phyloP scores from a whole-genome alignment of 495 filamentous ascomycete genomes.

The Copromyces sp. region DNA sequence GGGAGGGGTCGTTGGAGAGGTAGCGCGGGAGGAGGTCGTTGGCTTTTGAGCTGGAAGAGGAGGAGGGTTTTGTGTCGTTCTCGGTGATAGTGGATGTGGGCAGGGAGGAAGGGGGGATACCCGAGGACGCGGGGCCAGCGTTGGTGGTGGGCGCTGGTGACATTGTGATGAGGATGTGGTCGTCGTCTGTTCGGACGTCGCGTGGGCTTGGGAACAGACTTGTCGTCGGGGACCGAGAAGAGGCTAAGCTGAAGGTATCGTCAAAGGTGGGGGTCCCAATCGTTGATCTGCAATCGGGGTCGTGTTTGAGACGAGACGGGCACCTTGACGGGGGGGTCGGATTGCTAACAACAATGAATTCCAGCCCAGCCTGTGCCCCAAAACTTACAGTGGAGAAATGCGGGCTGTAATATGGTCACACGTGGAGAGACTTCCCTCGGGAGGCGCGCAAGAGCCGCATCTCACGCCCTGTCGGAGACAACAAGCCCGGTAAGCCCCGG shows the following conservation, averaged over 20 bases:
- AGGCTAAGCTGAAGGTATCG: background rate
- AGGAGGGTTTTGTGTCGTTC: slow-evolving; percentile 2
- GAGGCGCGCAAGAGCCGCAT: background rate
- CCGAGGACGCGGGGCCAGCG: slow-evolving; percentile 1
- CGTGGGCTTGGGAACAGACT: background rate
- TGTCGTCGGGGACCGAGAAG: background rate
- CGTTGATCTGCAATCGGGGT: background rate
- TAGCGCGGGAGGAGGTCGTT: slow-evolving; percentile 16
- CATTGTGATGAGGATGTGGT: background rate
- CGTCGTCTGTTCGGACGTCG: background rate
- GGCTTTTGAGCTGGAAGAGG: background rate
- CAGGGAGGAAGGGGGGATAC: slow-evolving; percentile 2
- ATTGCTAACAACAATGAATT: background rate
- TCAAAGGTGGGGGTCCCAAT: background rate
- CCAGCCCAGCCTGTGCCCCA: background rate
- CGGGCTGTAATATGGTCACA: background rate
- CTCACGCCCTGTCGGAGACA: background rate
- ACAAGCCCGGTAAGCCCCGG: background rate
- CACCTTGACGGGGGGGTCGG: background rate
- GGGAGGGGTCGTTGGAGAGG: slow-evolving; percentile 37
- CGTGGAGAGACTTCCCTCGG: background rate
- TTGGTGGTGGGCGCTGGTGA: slow-evolving; percentile 1
- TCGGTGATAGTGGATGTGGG: slow-evolving; percentile 2
- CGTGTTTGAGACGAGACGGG: background rate
- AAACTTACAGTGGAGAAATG: background rate